Evolutionary conservation across 345 rosid species (phyloP), one percentile per base, ranked within the genome.

Genomic region (Populus simonii): DNA sequence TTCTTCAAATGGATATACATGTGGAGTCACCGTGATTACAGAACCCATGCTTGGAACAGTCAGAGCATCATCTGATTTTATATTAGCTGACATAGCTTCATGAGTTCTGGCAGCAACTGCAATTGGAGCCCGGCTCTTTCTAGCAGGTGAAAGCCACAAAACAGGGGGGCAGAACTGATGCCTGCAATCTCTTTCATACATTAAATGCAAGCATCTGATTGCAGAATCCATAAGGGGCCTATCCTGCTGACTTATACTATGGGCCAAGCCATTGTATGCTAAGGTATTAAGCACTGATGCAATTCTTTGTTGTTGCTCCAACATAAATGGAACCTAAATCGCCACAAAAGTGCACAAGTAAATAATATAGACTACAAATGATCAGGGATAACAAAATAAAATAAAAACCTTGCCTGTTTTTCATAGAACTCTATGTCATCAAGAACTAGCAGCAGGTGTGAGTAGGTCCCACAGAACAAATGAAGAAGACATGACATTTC

Each of bases 341-440:
- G 80, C 53, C 83, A 85, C 66, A 77, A 81, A 67, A 75, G 77
- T 62, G 57, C 77, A 71, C 76, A 78, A 72, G 66, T 76, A 74
- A 83, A 55, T 55, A 73, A 75, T 59, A 59, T 68, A 67, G 7
- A 11, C 23, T 29, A 35, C 49, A 63, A 65, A 5, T 27, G 23
- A 35, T 0, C 16, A 18, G 49, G 20, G 47, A 22, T 5, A 31
- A n/a, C 57, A 29, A 7, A 70, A 39, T 11, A 22, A 29, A 23
- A 36, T 31, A 4, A 76, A 25, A n/a, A 36, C 47, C 61, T 80
- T 90, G 92, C 99, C 98, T 95, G 99, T 83, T 89, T 93, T 86
- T 95, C 98, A 80, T 93, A 95, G 85, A 95, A 95, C 82, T 95
- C 97, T 76, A 93, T 88, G 92, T 95, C 99, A 89, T 95, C 99